Evolutionary conservation across 805 yeast genomes (phyloP).

Genomic region (Hanseniaspora osmophila): DNA sequence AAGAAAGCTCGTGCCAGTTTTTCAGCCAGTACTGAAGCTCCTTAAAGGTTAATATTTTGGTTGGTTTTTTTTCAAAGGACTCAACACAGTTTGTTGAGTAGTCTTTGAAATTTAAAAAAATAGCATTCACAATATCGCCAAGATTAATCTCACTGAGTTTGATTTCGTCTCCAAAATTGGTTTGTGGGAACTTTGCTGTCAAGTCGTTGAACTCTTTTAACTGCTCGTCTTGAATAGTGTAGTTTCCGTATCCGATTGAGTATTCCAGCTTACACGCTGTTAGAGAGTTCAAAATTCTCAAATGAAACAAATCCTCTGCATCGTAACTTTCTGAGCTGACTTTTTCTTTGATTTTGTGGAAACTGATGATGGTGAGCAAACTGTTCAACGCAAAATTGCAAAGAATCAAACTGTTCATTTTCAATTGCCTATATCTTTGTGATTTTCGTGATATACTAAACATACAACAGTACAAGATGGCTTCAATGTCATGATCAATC

Average conservation of each 20-base stretch:
- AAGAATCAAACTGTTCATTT: slow-evolving; percentile 38
- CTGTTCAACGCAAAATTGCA: slow-evolving; percentile 39
- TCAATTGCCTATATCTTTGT: slow-evolving; percentile 30
- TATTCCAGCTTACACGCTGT: slow-evolving; percentile 38
- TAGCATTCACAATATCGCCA: slow-evolving; percentile 20
- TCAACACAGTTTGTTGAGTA: slow-evolving; percentile 12
- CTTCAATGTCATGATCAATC: slow-evolving; percentile 48
- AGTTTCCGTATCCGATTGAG: slow-evolving; percentile 34
- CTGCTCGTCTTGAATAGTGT: slow-evolving; percentile 15
- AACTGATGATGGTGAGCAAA: slow-evolving; percentile 32
- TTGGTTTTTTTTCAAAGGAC: neutral
- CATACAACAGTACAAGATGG: slow-evolving; percentile 38
- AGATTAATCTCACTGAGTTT: slow-evolving; percentile 37
- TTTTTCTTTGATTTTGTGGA: slow-evolving; percentile 27
- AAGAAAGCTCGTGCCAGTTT: slow-evolving; percentile 31
- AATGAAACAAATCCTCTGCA: slow-evolving; percentile 34
- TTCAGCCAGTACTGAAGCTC: slow-evolving; percentile 33
- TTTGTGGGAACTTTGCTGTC: slow-evolving; percentile 33
- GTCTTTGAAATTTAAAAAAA: slow-evolving; percentile 16
- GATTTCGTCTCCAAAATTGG: slow-evolving; percentile 40
- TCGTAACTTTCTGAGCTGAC: slow-evolving; percentile 19
- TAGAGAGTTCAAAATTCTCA: slow-evolving; percentile 39
- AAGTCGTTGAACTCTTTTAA: slow-evolving; percentile 28
- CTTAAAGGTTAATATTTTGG: slow-evolving; percentile 11
- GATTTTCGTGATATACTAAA: slow-evolving; percentile 43